These are phyloP conservation scores for Keqinozyma sinolaborantium DNA, from an alignment of 1,139 yeast genomes.

Conservation along the genomic window DNA sequence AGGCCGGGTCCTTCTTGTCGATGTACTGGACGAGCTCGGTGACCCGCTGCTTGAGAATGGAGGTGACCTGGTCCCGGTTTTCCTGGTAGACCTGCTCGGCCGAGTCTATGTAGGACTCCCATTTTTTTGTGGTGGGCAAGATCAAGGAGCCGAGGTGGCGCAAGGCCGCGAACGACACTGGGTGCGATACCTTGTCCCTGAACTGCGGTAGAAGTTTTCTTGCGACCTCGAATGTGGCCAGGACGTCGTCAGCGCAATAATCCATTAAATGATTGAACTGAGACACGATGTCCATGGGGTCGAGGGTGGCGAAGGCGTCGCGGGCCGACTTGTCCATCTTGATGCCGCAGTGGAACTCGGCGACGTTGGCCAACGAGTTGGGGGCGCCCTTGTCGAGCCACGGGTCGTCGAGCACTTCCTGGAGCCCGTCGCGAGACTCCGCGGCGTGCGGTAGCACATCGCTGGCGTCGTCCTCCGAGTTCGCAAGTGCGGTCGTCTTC, in stretches of 20 bases:
- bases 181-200: conserved; percentile 75
- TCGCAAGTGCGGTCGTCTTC: conserved; percentile 26
- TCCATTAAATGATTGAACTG: conserved; percentile 60
- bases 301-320: conserved; percentile 56
- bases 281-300: conserved; percentile 52
- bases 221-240: conserved; percentile 69
- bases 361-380: conserved; percentile 80
- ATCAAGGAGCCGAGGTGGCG: conserved; percentile 73
- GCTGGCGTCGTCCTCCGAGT: conserved; percentile 21
- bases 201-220: conserved; percentile 69
- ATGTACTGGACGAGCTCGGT: conserved; percentile 48
- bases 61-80: conserved; percentile 54
- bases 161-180: conserved; percentile 89
- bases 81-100: conserved; percentile 69
- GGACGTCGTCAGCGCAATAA: conserved; percentile 87
- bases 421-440: conserved; percentile 19
- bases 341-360: conserved; percentile 72
- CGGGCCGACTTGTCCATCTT: conserved; percentile 65
- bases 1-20: conserved; percentile 21
- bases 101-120: conserved; percentile 68
- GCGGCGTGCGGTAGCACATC: conserved; percentile 7
- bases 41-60: conserved; percentile 58
- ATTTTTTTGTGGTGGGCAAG: conserved; percentile 70
- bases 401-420: conserved; percentile 52
- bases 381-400: conserved; percentile 78